Evolutionary conservation across 2,329 filamentous ascomycete genomes (phyloP).

Genomic region (Talaromyces islandicus): DNA sequence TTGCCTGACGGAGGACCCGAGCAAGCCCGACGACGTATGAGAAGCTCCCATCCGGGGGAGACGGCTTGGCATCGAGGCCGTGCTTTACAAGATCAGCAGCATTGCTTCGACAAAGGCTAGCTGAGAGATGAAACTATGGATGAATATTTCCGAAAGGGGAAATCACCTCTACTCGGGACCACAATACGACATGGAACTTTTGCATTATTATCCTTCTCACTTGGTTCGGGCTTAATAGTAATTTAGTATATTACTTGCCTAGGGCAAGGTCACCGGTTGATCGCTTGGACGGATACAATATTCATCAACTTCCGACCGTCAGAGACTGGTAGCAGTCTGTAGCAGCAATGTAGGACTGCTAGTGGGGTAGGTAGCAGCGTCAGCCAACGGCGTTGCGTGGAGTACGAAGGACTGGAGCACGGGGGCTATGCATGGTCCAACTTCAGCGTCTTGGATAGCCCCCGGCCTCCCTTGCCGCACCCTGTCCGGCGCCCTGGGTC

Average conservation of each 20-base stretch:
- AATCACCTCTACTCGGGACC: not conserved
- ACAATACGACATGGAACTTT: not conserved
- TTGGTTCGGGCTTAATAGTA: not conserved
- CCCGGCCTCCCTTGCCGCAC: not conserved
- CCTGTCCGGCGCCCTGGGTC: not conserved
- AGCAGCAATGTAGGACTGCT: not conserved
- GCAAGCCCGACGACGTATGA: slow-evolving; percentile 2
- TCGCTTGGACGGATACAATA: not conserved
- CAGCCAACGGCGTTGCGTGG: not conserved
- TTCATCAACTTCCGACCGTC: not conserved
- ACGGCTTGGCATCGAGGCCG: not conserved
- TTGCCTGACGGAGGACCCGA: slow-evolving; percentile 3
- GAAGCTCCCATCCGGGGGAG: not conserved
- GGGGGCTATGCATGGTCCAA: not conserved
- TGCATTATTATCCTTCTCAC: not conserved
- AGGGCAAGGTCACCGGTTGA: not conserved
- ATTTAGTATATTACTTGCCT: not conserved
- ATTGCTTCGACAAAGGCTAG: slow-evolving; percentile 3
- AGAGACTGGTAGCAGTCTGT: not conserved
- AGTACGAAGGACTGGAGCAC: not conserved
- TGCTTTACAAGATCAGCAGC: not conserved
- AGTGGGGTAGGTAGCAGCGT: not conserved
- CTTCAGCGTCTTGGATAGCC: not conserved
- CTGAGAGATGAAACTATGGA: slow-evolving; percentile 4
- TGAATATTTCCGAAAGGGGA: not conserved